These are phyloP conservation scores for Dactylella cylindrospora DNA, from an alignment of 2,329 filamentous ascomycete genomes.

Conservation along the genomic window DNA sequence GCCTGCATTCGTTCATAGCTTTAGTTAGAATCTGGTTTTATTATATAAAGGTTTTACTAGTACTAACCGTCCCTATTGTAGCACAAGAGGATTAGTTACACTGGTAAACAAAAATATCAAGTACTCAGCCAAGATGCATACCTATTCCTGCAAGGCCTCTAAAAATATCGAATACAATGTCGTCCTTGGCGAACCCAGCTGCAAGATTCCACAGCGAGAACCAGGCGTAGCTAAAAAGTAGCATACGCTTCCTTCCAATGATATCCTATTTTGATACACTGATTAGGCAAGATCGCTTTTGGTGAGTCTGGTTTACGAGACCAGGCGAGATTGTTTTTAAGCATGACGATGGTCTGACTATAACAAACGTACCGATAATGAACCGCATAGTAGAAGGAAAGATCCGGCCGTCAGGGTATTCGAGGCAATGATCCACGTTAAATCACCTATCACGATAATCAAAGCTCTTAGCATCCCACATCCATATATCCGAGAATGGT, in stretches of 20 bases:
- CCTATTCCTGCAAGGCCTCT: slow-evolving; percentile 58
- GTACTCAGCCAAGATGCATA: not conserved
- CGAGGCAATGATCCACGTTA: slow-evolving; percentile 42
- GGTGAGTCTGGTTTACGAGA: not conserved
- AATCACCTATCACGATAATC: too few relatives aligned
- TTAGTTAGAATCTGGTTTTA: slow-evolving; percentile 2
- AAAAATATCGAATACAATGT: slow-evolving; percentile 54
- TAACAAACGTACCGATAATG: slow-evolving; percentile 25
- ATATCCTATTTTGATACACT: slow-evolving; percentile 33
- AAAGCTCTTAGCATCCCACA: too few relatives aligned
- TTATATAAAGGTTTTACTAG: not conserved
- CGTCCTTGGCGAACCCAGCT: slow-evolving; percentile 56
- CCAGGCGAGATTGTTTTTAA: not conserved
- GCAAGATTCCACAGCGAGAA: slow-evolving; percentile 59
- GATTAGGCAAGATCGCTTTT: too few relatives aligned
- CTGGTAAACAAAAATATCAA: not conserved
- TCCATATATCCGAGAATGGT: too few relatives aligned
- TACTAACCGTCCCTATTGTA: slow-evolving; percentile 20
- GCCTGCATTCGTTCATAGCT: slow-evolving; percentile 17
- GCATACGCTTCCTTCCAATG: slow-evolving; percentile 59
- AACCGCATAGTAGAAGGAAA: slow-evolving; percentile 32
- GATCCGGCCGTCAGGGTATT: slow-evolving; percentile 36
- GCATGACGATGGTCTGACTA: not conserved
- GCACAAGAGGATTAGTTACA: slow-evolving; percentile 6
- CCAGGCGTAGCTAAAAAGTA: slow-evolving; percentile 61